Conservation (phyloP, 2,329 filamentous ascomycete species). For the Colletotrichum gloeosporioides region DNA sequence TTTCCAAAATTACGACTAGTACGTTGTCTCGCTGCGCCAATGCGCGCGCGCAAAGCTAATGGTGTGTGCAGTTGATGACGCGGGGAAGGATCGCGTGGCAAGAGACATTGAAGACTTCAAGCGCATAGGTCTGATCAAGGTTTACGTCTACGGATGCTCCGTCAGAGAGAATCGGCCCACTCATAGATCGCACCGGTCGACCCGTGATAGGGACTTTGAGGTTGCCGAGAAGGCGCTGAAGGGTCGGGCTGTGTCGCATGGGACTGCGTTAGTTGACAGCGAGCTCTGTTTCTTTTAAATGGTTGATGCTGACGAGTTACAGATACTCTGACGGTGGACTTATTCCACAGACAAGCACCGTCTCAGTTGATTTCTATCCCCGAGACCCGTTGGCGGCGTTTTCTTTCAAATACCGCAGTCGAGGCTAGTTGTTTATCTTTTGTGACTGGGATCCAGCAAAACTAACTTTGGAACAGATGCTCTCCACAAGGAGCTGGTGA, state of each 20-base stretch:
- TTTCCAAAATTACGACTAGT: slow-evolving; percentile 24
- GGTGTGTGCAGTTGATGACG: slow-evolving; percentile 15
- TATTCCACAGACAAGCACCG: background rate
- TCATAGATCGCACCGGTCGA: background rate
- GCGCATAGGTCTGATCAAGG: slow-evolving; percentile 24
- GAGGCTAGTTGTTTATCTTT: slow-evolving; percentile 8
- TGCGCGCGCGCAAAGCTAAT: background rate
- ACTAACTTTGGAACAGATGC: slow-evolving; percentile 19
- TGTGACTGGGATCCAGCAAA: no score
- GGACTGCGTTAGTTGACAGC: slow-evolving; percentile 21
- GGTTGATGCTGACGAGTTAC: background rate
- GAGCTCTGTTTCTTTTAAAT: background rate
- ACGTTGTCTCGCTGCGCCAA: background rate
- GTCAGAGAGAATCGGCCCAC: background rate
- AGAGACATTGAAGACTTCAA: slow-evolving; percentile 8
- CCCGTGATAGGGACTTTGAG: background rate
- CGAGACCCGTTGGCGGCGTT: slow-evolving; percentile 16
- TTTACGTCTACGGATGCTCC: slow-evolving; percentile 13
- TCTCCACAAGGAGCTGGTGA: slow-evolving; percentile 23
- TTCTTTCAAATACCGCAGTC: slow-evolving; percentile 29
- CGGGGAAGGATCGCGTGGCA: background rate
- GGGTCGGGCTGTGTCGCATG: slow-evolving; percentile 24
- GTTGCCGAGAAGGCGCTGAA: slow-evolving; percentile 23
- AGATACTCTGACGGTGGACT: slow-evolving; percentile 13
- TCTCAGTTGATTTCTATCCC: slow-evolving; percentile 7